Percentiles rank a stretch among this genome's conserved stretches.
phyloP scores from a whole-genome alignment of 441 rosid species.

The Biscutella auriculata region DNA sequence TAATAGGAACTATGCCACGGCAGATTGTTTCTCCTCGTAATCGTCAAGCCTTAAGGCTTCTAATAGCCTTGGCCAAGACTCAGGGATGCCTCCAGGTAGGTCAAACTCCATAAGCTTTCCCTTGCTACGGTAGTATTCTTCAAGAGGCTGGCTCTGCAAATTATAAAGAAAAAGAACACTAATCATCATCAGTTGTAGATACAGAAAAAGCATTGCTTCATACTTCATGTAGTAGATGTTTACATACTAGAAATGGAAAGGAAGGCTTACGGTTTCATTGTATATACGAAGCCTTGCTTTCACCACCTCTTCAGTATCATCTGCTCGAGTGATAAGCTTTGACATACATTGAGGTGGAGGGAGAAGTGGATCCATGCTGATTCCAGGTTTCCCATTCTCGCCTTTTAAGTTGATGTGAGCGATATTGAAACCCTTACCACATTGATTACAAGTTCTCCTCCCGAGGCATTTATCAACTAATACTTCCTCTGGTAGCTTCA shows the following conservation, averaged over 20 bases:
- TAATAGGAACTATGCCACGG: conserved; percentile 26
- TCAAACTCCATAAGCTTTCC: conserved; percentile 56
- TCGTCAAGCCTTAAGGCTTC: conserved; percentile 59
- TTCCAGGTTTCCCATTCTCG: conserved; percentile 43
- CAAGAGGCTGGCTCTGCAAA: conserved; percentile 57
- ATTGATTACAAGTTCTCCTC: conserved; percentile 51
- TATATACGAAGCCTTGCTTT: conserved; percentile 48
- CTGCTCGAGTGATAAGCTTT: conserved; percentile 49
- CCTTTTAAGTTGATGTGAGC: conserved; percentile 40
- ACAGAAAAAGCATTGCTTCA: too few relatives aligned
- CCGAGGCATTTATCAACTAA: conserved; percentile 58
- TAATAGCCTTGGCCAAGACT: conserved; percentile 70
- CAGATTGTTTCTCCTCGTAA: conserved; percentile 45
- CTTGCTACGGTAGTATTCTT: conserved; percentile 41
- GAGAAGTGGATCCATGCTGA: conserved; percentile 53
- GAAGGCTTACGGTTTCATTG: conserved; percentile 34
- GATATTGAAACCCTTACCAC: conserved; percentile 44
- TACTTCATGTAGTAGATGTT: neutral
- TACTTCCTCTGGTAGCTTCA: conserved; percentile 49
- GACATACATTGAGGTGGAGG: conserved; percentile 52
- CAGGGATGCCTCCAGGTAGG: conserved; percentile 57
- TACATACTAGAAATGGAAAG: neutral
- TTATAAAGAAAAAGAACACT: neutral
- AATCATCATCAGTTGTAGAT: too few relatives aligned
- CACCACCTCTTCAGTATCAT: conserved; percentile 59